phyloP scores from a whole-genome alignment of 352 stramenopile species.

The Peronosclerospora sorghi region DNA sequence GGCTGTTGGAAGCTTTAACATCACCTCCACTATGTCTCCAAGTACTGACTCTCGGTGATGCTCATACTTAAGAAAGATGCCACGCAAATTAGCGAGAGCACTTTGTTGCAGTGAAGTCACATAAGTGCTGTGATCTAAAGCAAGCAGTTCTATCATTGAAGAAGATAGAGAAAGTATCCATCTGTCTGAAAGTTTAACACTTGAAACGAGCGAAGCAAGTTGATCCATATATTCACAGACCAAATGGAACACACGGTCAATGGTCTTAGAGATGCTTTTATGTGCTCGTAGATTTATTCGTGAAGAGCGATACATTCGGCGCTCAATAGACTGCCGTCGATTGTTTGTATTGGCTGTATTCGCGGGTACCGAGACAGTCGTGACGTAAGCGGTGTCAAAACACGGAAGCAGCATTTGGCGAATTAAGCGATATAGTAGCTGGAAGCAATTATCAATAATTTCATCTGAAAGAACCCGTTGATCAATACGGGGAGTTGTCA shows the following conservation, averaged over 20 bases:
- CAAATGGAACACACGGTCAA: conserved; percentile 51
- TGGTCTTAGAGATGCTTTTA: conserved; percentile 34
- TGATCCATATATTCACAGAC: conserved; percentile 69
- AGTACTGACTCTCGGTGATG: conserved; percentile 49
- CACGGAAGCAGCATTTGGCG: conserved; percentile 50
- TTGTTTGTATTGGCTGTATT: conserved; percentile 4
- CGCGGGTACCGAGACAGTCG: conserved; percentile 8
- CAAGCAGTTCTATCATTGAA: conserved; percentile 57
- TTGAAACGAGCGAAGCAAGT: conserved; percentile 38
- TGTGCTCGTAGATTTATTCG: conserved; percentile 38
- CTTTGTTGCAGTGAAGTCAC: conserved; percentile 54
- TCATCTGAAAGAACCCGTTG: conserved; percentile 67
- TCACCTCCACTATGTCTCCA: conserved; percentile 55
- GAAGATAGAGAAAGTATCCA: conserved; percentile 67
- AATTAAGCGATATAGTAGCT: conserved; percentile 48
- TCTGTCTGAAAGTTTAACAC: conserved; percentile 64
- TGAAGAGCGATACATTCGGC: conserved; percentile 9
- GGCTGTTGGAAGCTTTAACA: conserved; percentile 62
- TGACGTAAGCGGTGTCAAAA: conserved; percentile 48
- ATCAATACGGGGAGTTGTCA: conserved; percentile 59
- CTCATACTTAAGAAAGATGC: conserved; percentile 58
- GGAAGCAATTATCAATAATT: conserved; percentile 70
- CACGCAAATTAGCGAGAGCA: conserved; percentile 40
- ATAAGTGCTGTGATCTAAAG: conserved; percentile 52
- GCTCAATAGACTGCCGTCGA: conserved; percentile 2